Evolutionary conservation across 75 land plant genomes (phyloP), one percentile per base, ranked within the genome.

Genomic region (Adiantum capillusveneris): DNA sequence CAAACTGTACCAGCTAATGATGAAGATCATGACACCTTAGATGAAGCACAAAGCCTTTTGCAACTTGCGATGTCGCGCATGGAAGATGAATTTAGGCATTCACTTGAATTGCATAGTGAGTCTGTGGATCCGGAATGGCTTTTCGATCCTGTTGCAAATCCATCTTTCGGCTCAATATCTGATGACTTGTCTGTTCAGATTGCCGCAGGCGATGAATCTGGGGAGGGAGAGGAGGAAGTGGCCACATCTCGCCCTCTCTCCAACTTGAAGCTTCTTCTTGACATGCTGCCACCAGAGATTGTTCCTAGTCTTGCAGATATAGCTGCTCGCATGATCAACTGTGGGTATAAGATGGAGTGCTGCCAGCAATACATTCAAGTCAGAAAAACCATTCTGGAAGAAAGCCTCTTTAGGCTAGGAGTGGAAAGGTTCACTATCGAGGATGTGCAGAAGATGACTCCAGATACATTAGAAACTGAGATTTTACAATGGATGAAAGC

Each of bases 341-440:
- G 76, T 0, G 60, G 65, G 12, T 78, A 80, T 64, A 74, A 66
- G n/a, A 63, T 52, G 36, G 87, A 83, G 57, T 87, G 83, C 28
- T 45, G 46, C 29, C 77, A 83, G 42, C 75, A 66, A 9, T 87
- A 80, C 57, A 70, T 58, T 25, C 62, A 46, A 27, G 56, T 73
- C 31, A 66, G 86, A 31, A 83, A 71, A 56, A 65, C 74, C 44
- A 80, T 76, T 20, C 50, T 87, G 56, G 87, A 87, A 46, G 87
- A 80, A 36, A 72, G 81, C 59, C 73, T 87, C n/a, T 64, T 46
- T 6, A 66, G 48, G 31, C 75, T 87, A 39, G 84, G 76, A 53
- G 58, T 83, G 22, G 81, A 80, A 68, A 83, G 75, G 57, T 42
- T 83, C 31, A 80, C 81, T 46, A 83, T 83, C 30, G 91, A 84